Conservation (phyloP, 805 yeast genomes). For the Candida railenensis region DNA sequence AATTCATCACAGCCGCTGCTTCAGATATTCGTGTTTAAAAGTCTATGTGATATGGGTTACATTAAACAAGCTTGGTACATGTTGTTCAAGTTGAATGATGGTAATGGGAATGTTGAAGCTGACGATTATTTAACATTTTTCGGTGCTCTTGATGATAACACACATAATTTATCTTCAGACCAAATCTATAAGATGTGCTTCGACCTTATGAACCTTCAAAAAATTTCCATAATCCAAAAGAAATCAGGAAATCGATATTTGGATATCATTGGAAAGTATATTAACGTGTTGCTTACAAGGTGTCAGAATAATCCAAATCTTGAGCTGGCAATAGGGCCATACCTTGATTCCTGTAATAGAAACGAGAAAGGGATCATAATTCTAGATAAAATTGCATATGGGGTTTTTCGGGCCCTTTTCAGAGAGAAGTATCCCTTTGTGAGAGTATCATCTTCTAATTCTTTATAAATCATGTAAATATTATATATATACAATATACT, state of each 20-base stretch:
- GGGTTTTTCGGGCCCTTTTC: background rate
- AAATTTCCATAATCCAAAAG: background rate
- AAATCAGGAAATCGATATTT: background rate
- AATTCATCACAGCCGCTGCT: constrained; percentile 24
- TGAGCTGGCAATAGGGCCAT: background rate
- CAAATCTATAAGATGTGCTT: background rate
- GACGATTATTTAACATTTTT: background rate
- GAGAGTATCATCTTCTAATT: background rate
- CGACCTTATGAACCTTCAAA: constrained; percentile 1
- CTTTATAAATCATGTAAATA: background rate
- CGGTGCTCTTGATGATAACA: background rate
- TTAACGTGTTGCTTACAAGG: background rate
- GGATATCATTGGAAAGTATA: background rate
- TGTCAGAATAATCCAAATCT: background rate
- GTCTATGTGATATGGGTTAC: constrained; percentile 25
- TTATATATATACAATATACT: background rate
- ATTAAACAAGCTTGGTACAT: constrained; percentile 26
- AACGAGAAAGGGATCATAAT: background rate
- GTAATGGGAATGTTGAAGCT: background rate
- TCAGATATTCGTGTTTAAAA: constrained; percentile 23
- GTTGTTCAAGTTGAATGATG: constrained; percentile 14
- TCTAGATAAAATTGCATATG: background rate
- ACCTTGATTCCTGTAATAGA: background rate
- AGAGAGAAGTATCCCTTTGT: background rate
- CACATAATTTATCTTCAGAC: background rate